Conservation (phyloP, 495 filamentous ascomycete species). For the Penicillium flavigenum region DNA sequence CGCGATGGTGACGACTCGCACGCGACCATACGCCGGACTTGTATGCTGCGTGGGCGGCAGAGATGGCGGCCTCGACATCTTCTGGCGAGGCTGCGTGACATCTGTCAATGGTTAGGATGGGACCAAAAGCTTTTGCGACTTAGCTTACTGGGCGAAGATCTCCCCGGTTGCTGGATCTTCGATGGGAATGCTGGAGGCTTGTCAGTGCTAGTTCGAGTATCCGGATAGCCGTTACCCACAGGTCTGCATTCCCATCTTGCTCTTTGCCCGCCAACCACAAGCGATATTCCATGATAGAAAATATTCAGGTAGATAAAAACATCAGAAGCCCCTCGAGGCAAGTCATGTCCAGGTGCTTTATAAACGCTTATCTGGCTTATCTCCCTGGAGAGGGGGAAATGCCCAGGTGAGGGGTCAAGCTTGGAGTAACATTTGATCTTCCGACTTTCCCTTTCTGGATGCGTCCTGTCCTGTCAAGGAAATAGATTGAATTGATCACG, state of each 20-base stretch:
- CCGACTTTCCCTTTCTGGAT: too few relatives aligned
- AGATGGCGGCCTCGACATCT: slow-evolving; percentile 48
- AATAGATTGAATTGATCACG: background rate
- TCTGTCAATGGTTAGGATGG: slow-evolving; percentile 4
- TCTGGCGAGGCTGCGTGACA: slow-evolving; percentile 47
- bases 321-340: too few relatives aligned
- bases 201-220: background rate
- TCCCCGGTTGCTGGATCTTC: slow-evolving; percentile 27
- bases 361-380: slow-evolving; percentile 8
- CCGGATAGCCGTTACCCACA: background rate
- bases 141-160: slow-evolving; percentile 22
- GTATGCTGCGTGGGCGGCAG: slow-evolving; percentile 49
- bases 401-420: slow-evolving; percentile 6
- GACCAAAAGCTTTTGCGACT: background rate
- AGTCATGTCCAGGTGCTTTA: background rate
- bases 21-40: slow-evolving; percentile 58
- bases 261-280: slow-evolving; percentile 12
- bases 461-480: background rate
- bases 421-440: too few relatives aligned
- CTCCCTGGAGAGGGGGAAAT: background rate
- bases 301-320: background rate
- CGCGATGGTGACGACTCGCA: slow-evolving; percentile 51
- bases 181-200: slow-evolving; percentile 18
- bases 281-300: slow-evolving; percentile 4
- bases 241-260: slow-evolving; percentile 9